A percentile compares a stretch with the other conserved stretches of the same genome.
Conservation (phyloP, 768 basidiomycete genomes). For the Holtermannia corniformis region DNA sequence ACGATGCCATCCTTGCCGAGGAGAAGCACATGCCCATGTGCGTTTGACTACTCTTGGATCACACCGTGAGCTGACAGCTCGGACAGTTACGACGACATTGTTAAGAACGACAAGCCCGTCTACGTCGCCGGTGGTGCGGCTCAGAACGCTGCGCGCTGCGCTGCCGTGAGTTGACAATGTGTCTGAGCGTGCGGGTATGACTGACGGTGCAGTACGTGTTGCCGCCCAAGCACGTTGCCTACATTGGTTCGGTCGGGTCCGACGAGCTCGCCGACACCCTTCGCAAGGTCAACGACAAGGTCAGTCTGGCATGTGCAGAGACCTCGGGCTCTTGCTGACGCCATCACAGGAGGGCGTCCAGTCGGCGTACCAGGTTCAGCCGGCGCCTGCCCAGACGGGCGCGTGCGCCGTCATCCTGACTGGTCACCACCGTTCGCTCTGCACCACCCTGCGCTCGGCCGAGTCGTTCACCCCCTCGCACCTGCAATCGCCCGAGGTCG, state of each 20-base stretch:
- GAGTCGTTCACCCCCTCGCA: conserved; percentile 80
- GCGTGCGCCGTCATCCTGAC: conserved; percentile 95
- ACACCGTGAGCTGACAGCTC: not conserved
- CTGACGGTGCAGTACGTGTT: conserved; percentile 65
- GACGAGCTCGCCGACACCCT: conserved; percentile 87
- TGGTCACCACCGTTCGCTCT: conserved; percentile 83
- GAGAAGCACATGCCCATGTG: conserved; percentile 82
- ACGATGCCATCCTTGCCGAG: conserved; percentile 91
- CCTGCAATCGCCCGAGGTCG: conserved; percentile 63
- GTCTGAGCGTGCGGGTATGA: not conserved
- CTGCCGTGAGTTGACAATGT: conserved; percentile 58
- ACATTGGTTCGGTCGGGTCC: conserved; percentile 85
- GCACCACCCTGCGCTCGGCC: conserved; percentile 80
- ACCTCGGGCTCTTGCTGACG: conserved; percentile 70
- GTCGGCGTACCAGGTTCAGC: conserved; percentile 78
- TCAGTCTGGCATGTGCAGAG: conserved; percentile 59
- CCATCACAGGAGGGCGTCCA: conserved; percentile 82
- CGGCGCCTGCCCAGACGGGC: conserved; percentile 72
- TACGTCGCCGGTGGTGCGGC: conserved; percentile 96
- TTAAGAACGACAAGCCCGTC: conserved; percentile 61
- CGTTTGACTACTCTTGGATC: conserved; percentile 24
- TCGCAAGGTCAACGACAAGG: conserved; percentile 72
- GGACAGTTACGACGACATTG: conserved; percentile 76
- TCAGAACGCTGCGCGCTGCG: conserved; percentile 92
- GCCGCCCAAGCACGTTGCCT: conserved; percentile 78